phyloP scores from a whole-genome alignment of 1,284 basidiomycete species.

The Puccinia brachypodii region DNA sequence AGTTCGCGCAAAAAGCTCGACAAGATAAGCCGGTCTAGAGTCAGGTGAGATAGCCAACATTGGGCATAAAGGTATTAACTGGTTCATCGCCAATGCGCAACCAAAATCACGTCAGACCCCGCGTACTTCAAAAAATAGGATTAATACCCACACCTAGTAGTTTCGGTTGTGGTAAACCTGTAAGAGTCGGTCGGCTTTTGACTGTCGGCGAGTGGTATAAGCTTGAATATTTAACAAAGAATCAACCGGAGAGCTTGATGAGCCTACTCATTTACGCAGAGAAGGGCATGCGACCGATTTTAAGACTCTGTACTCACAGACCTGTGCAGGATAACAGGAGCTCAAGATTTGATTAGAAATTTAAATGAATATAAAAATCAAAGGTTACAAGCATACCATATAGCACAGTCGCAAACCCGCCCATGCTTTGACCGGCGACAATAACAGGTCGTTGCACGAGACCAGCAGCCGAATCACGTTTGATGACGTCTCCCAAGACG shows the following conservation, averaged over 20 bases:
- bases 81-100: not conserved
- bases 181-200: not conserved
- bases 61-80: slow-evolving; percentile 45
- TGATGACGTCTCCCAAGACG: slow-evolving; percentile 36
- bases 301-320: not conserved
- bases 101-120: not conserved
- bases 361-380: not conserved
- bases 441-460: slow-evolving; percentile 28
- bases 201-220: slow-evolving; percentile 29
- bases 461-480: slow-evolving; percentile 16
- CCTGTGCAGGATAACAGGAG: not conserved
- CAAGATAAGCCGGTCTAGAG: slow-evolving; percentile 19
- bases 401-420: slow-evolving; percentile 28
- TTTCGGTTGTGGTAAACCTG: slow-evolving; percentile 7
- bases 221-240: not conserved
- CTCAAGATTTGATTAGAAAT: not conserved
- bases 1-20: slow-evolving; percentile 16
- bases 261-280: not conserved
- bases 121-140: not conserved
- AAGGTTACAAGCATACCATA: slow-evolving; percentile 28
- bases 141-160: slow-evolving; percentile 36
- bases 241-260: not conserved
- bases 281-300: not conserved
- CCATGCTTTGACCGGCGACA: slow-evolving; percentile 33
- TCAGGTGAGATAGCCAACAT: slow-evolving; percentile 43